Evolutionary conservation across 164 flowering plant genomes (phyloP).

Genomic region (Platanus orientalis): DNA sequence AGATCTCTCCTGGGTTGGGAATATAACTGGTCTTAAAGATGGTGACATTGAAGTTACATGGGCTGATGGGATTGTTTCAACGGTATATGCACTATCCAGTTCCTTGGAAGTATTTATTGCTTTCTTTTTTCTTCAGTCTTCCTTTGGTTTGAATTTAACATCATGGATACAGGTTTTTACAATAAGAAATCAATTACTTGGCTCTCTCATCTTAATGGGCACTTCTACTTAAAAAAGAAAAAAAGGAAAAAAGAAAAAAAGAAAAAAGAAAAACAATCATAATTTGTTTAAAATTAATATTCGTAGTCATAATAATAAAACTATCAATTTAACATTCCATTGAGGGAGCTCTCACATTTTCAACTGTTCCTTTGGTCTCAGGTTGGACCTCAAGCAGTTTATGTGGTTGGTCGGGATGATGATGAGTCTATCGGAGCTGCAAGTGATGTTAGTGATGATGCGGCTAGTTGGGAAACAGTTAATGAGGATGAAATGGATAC

Average conservation of each 20-base stretch:
- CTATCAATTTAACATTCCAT: not conserved
- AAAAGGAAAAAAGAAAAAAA: too few species aligned
- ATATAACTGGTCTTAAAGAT: slow-evolving; percentile 83
- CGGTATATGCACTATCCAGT: slow-evolving; percentile 40
- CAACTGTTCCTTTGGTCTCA: slow-evolving; percentile 20
- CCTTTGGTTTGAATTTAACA: not conserved
- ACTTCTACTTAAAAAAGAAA: not conserved
- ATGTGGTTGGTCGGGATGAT: slow-evolving; percentile 96
- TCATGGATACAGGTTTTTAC: not conserved
- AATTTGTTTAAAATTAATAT: not conserved
- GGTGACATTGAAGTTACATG: slow-evolving; percentile 98
- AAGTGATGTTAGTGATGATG: slow-evolving; percentile 75
- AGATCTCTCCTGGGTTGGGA: slow-evolving; percentile 96
- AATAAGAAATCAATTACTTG: not conserved
- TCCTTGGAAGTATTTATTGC: not conserved
- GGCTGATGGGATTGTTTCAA: slow-evolving; percentile 98
- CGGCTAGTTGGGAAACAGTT: slow-evolving; percentile 98
- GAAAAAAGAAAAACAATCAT: too few species aligned
- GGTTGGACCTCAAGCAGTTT: slow-evolving; percentile 99
- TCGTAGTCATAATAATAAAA: not conserved
- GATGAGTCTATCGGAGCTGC: slow-evolving; percentile 79
- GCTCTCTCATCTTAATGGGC: not conserved
- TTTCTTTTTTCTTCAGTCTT: not conserved
- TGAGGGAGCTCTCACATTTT: not conserved
- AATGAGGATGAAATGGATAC: slow-evolving; percentile 68